Base-by-base conservation (phyloP, 371 early-diverging fungal genomes). In the Mortierella sp. region DNA sequence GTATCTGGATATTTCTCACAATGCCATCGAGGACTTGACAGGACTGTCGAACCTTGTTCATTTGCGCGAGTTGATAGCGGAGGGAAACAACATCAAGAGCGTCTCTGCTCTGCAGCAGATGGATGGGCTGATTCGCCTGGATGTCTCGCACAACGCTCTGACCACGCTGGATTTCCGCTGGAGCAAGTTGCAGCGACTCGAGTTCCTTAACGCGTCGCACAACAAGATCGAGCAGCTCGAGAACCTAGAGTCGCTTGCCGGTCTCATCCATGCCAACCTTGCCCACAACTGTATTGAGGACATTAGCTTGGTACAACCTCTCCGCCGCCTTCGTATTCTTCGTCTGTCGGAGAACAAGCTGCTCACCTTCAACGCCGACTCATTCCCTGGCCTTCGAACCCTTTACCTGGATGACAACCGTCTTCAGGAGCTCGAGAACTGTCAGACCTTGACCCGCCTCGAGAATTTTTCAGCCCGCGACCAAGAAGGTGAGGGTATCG, bases 341-440 rank as follows among this genome's bases (percentile, higher is more conserved):
- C 84, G 89, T 24, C 60, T 93, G 19, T 90, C 90, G 31, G 89
- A 89, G 60, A 92, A 93, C 77, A 84, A 89, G 19, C 82, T 93
- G 42, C 82, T 83, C 52, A 83, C 85, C 11, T 90, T 93, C 73
- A 90, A 93, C 68, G 87, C 89, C 4, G 79, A 80, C 5, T 72
- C 80, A 11, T 91, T 93, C 75, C 92, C 92, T 16, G 90, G 89
- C 21, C 83, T 91, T 2, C 83, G 90, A 4, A 87, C 90, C 0
- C 80, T 93, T 9, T 92, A 92, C 77, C 77, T 93, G 28, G 92
- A 93, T 52, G 90, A 90, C 70, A 93, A 91, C 76, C 90, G 89
- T 42, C 88, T 93, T 11, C 77, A 88, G 52, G 80, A 88, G 0
- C 80, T 92, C 19, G 82, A 90, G 75, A 91, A 91, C 19, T 81